Evolutionary conservation across 257 asterid species (phyloP).

Genomic region (Vinca minor): DNA sequence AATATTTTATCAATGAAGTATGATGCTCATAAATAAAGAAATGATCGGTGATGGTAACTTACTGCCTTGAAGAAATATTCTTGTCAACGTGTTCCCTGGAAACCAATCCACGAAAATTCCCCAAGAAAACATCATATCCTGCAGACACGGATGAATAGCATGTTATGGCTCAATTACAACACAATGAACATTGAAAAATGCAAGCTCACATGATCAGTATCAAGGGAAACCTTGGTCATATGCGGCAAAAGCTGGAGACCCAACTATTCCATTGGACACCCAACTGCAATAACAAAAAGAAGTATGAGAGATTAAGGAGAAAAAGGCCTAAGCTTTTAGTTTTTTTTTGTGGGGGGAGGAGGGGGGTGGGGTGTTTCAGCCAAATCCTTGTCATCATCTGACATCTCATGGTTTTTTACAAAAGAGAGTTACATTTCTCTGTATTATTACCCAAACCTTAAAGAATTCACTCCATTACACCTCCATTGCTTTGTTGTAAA

Average conservation of each 20-base stretch:
- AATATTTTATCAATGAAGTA: not conserved
- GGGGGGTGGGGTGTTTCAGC: no score
- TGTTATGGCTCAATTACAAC: constrained; percentile 1
- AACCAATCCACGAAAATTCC: constrained; percentile 89
- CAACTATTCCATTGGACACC: constrained; percentile 95
- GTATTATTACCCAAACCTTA: not conserved
- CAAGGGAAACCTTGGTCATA: constrained; percentile 77
- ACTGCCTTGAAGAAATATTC: constrained; percentile 75
- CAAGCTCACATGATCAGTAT: not conserved
- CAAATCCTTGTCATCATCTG: not conserved
- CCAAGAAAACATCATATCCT: constrained; percentile 97
- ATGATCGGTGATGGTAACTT: constrained; percentile 33
- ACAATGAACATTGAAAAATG: not conserved
- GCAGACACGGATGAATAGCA: constrained; percentile 20
- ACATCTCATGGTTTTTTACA: not conserved
- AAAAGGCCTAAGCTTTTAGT: constrained; percentile 2
- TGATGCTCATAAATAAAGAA: not conserved
- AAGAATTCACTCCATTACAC: not conserved
- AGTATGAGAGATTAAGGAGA: constrained; percentile 9
- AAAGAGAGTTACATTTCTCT: not conserved
- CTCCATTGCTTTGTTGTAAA: not conserved
- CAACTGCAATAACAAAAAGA: constrained; percentile 47
- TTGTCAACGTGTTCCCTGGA: constrained; percentile 79
- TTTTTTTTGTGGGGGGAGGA: no score
- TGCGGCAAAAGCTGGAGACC: constrained; percentile 99